phyloP scores from a whole-genome alignment of 371 early-diverging fungal species.

The Apophysomyces trapeziformis region DNA sequence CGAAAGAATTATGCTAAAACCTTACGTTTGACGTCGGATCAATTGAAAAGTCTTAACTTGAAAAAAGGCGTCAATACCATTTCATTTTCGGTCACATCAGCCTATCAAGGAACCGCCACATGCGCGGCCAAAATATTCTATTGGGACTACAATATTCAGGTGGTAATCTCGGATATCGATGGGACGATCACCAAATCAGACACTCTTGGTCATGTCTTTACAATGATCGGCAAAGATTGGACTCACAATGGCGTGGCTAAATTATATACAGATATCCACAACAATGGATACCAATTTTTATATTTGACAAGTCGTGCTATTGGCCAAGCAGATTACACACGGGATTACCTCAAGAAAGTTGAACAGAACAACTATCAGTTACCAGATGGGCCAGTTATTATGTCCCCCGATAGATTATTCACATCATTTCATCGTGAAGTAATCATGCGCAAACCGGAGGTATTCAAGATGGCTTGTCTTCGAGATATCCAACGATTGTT shows the following conservation, averaged over 20 bases:
- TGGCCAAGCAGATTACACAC: conserved; percentile 90
- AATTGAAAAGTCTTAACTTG: conserved; percentile 80
- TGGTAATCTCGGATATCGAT: conserved; percentile 98
- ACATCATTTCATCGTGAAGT: conserved; percentile 93
- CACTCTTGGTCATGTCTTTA: conserved; percentile 94
- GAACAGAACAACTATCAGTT: conserved; percentile 85
- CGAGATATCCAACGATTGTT: conserved; percentile 87
- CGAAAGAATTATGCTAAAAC: conserved; percentile 81
- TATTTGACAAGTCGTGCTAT: conserved; percentile 96
- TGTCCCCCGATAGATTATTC: conserved; percentile 95
- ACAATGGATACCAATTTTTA: conserved; percentile 94
- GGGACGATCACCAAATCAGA: conserved; percentile 99
- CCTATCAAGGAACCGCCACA: conserved; percentile 71
- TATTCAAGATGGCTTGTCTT: conserved; percentile 96
- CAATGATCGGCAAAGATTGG: conserved; percentile 98
- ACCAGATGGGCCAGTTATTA: conserved; percentile 95
- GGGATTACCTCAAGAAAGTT: conserved; percentile 87
- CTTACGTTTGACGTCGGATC: conserved; percentile 85
- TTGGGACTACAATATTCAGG: conserved; percentile 81
- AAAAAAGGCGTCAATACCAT: conserved; percentile 87
- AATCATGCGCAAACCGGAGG: conserved; percentile 91
- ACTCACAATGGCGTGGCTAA: conserved; percentile 96
- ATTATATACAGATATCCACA: conserved; percentile 89
- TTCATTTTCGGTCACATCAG: conserved; percentile 82
- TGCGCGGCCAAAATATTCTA: conserved; percentile 86